Percentiles rank a stretch among this genome's conserved stretches.
Conservation (phyloP, 2,329 filamentous ascomycete species). For the Sporothrix variecibatus region DNA sequence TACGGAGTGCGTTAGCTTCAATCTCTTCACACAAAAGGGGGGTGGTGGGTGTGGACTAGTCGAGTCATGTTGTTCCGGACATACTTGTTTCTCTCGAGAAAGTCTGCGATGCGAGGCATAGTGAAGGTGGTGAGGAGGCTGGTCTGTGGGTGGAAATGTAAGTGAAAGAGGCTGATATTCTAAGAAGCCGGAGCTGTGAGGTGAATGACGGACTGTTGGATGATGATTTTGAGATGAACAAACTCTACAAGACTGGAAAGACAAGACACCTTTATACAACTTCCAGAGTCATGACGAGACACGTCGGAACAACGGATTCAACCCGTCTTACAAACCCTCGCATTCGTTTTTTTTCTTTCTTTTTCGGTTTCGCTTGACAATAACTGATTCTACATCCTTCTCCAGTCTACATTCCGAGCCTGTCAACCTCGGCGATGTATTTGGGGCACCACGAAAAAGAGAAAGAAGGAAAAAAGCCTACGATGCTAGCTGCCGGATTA, state of each 20-base stretch:
- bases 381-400: neutral
- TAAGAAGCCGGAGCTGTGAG: neutral
- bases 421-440: neutral
- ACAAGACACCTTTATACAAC: neutral
- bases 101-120: neutral
- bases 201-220: neutral
- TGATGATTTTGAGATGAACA: neutral
- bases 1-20: neutral
- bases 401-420: too few species aligned
- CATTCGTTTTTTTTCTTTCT: neutral
- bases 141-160: neutral
- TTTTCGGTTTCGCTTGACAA: too few species aligned
- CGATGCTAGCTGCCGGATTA: neutral
- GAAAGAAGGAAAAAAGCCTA: neutral
- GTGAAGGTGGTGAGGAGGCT: neutral
- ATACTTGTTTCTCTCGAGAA: constrained; percentile 18
- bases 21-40: neutral
- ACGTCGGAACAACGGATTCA: neutral
- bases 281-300: neutral
- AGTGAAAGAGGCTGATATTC: neutral
- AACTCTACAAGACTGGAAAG: neutral
- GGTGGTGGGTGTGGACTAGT: neutral
- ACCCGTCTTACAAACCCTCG: neutral
- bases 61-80: neutral
- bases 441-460: neutral